Conservation (phyloP, 1,284 basidiomycete genomes). For the Quambalaria eucalypti region DNA sequence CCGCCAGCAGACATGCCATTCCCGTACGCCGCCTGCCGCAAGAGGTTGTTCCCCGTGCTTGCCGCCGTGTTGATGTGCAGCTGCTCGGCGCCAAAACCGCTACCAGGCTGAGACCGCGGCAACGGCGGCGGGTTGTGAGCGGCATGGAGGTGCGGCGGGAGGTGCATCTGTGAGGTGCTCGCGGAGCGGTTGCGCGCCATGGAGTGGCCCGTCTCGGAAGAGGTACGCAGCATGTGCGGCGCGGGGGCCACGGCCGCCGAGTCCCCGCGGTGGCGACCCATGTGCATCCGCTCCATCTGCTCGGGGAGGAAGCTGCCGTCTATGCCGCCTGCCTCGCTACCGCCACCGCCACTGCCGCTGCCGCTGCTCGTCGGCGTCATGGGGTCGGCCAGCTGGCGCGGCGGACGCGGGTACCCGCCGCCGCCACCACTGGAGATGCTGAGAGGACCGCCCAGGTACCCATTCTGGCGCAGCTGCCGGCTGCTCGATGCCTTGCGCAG, state of each 20-base stretch:
- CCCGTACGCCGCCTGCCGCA: neutral
- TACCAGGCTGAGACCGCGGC: slow-evolving; percentile 7
- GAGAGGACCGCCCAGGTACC: neutral
- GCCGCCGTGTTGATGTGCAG: neutral
- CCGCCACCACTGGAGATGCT: neutral
- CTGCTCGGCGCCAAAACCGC: neutral
- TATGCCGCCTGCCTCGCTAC: too few species aligned
- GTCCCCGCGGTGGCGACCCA: neutral
- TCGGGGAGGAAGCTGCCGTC: slow-evolving; percentile 5
- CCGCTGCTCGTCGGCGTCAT: neutral
- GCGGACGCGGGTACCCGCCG: neutral
- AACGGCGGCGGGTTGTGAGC: slow-evolving; percentile 26
- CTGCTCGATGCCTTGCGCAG: slow-evolving; percentile 32
- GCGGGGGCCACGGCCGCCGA: neutral
- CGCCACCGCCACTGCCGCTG: neutral
- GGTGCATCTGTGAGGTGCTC: slow-evolving; percentile 23
- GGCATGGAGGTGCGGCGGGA: slow-evolving; percentile 8
- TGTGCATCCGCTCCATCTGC: neutral
- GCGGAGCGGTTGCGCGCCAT: slow-evolving; percentile 12
- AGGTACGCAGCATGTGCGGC: neutral
- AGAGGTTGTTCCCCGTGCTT: neutral
- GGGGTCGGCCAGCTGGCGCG: neutral
- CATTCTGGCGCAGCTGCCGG: slow-evolving; percentile 22
- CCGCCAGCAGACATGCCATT: neutral
- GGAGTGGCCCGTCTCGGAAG: neutral